Base-by-base conservation (phyloP, 805 yeast species). In the Nakazawaea holstii region DNA sequence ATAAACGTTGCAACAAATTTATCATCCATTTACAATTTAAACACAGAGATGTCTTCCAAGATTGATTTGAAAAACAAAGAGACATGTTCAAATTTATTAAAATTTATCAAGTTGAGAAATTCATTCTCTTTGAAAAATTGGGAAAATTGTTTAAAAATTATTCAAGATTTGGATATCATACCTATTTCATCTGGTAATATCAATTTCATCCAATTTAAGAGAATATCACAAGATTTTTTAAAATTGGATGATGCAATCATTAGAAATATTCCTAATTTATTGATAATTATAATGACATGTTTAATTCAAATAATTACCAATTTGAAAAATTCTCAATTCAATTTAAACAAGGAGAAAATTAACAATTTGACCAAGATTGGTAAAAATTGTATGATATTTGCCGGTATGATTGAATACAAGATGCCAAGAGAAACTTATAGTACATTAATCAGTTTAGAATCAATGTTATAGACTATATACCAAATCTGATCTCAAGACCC, bases 381-480 rank as follows among this genome's bases (percentile, higher is more conserved):
- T 2, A 84, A 81, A 62, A 89, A 89, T 64, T 86, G 96, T 64
- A 89, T 91, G 90, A 80, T 91, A 3, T 92, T 85, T 63, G 96
- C 97, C 6, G 98, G 97, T 51, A 85, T 92, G 82, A 84, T 91
- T 33, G 95, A 88, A 66, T 90, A 87, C 66, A 83, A 85, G 61
- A 88, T 91, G 95, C 95, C 97, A 8, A 67, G 84, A 49, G 95
- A 88, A 56, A 82, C 88, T 0, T 88, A 86, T 61, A 80, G 87
- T 55, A 74, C 80, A 37, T 68, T 87, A 58, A 80, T 85, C 30
- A 78, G 75, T 52, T 65, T 87, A 49, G 95, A 87, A 60, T 60
- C 72, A 14, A 68, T 62, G 65, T 30, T 30, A 40, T 40, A 30
- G 8, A 28, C 20, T 10, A 38, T n/a, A 45, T 10, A 45, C 49